Base-by-base conservation (phyloP, 2,329 filamentous ascomycete genomes). In the Pseudogymnoascus pannorum region DNA sequence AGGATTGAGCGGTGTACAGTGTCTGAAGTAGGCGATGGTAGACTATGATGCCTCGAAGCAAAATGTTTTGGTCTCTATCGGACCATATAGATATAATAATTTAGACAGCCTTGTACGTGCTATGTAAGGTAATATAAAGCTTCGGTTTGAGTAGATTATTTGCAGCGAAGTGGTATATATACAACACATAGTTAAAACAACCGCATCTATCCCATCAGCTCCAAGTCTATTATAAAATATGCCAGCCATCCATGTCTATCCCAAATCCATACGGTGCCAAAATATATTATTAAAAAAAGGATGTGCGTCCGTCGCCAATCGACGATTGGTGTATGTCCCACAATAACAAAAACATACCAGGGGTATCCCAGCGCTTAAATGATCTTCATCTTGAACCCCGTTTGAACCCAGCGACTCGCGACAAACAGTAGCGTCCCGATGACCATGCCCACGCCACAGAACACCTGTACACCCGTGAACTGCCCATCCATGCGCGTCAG, bases 391-490 rank as follows among this genome's bases (percentile, higher is more conserved):
- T 67, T 66, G 12, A 66, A 69, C 4, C 48, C 48, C 24, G 48
- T 54, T 58, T 71, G 69, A 16, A 68, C 64, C 48, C 74, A 66
- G 60, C 78, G 68, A 57, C 74, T 70, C 12, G 68, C 66, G 5
- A 77, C 57, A 64, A 76, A 79, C 11, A 74, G 63, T 4, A 70
- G 60, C 35, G 73, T 72, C n/a, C 79, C 79, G 4, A 68, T 73
- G 26, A 77, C 54, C 70, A 81, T 76, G 62, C 80, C 73, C 14
- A 83, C 72, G 1, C 87, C 87, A 57, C 81, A 81, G 69, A 89
- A 91, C 2, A 89, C 75, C 74, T 89, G 85, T 64, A 89, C 67
- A 57, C 70, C 66, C 26, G 60, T 29, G 36, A 66, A 72, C 18
- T 81, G 73, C 2, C 84, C 85, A 44, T 79, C 63, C 66, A 82